These are phyloP conservation scores for Aquilaria agallochum DNA, from an alignment of 441 rosid species.

Conservation along the genomic window DNA sequence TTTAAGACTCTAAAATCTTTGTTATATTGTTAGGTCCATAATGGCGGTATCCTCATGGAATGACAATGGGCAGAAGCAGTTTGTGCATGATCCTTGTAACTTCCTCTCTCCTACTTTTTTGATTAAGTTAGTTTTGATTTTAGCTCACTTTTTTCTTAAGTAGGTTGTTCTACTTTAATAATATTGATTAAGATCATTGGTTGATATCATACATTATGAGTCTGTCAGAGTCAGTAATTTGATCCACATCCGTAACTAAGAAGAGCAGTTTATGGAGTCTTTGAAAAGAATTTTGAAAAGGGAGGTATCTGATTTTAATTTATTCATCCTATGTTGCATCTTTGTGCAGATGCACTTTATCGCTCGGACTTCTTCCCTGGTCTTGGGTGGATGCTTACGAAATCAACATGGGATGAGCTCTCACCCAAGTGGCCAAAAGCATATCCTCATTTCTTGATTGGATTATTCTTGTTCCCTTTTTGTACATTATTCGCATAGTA, in stretches of 20 bases:
- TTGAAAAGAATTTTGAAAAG: neutral
- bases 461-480: slow-evolving; percentile 7
- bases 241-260: no score
- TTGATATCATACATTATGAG: no score
- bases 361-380: slow-evolving; percentile 99
- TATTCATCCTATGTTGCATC: slow-evolving; percentile 22
- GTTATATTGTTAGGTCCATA: slow-evolving; percentile 56
- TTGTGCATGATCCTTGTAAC: slow-evolving; percentile 93
- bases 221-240: no score
- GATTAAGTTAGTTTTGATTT: neutral
- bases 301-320: slow-evolving; percentile 6
- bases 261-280: no score
- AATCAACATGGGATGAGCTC: slow-evolving; percentile 85
- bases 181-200: no score
- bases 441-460: slow-evolving; percentile 61
- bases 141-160: neutral
- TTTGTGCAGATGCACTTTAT: slow-evolving; percentile 70
- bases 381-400: slow-evolving; percentile 96
- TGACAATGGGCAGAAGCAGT: slow-evolving; percentile 99
- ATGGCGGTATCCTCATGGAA: slow-evolving; percentile 99
- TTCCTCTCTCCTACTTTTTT: slow-evolving; percentile 12
- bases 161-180: neutral
- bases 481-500: slow-evolving; percentile 12
- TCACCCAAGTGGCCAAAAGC: slow-evolving; percentile 99
- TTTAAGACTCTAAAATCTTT: no score